Base-by-base conservation (phyloP, 2,329 filamentous ascomycete genomes). In the Chaetoscypha palmicola region DNA sequence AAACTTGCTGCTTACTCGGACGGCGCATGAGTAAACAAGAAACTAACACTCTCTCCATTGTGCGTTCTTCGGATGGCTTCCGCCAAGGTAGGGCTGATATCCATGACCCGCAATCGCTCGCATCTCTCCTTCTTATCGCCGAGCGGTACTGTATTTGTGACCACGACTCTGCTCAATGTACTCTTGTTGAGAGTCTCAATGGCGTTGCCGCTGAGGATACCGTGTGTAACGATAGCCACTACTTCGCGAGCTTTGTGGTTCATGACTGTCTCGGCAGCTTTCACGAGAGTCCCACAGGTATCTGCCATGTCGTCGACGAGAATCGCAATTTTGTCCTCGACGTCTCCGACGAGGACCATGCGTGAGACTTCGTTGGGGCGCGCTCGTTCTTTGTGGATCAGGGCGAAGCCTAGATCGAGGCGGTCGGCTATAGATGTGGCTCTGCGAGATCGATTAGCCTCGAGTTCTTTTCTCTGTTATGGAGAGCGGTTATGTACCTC, bases 251-350 rank as follows among this genome's bases (percentile, higher is more conserved):
- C 91, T 23, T 88, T 87, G 60, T 96, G 83, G 57, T 87, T 76
- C 64, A 91, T 86, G 41, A 97, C 78, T 0, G 90, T 91, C 45
- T 87, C 82, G 12, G 91, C 92, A 2, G 90, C 92, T 70, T 97
- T 97, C 64, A 75, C 79, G 10, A 86, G 71, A 1, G 88, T 95
- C 55, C 89, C 89, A 64, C 90, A 96, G 3, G 91, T 96, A 63
- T 97, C 91, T 23, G 90, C 90, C 88, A 97, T 96, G 64, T 97
- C 91, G 64, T 97, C 91, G 37, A 98, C 91, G 38, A 98, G 81
- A 61, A 98, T 96, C 48, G 91, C 91, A 22, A 91, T 82, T 70
- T 92, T 92, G 68, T 86, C 86, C 54, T 81, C 77, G 36, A 97
- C 92, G 54, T 94, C 89, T 54, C 92, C 92, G 39, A 97, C 91